These are phyloP conservation scores for Purshia tridentata DNA, from an alignment of 306 rosid genomes.

Conservation along the genomic window DNA sequence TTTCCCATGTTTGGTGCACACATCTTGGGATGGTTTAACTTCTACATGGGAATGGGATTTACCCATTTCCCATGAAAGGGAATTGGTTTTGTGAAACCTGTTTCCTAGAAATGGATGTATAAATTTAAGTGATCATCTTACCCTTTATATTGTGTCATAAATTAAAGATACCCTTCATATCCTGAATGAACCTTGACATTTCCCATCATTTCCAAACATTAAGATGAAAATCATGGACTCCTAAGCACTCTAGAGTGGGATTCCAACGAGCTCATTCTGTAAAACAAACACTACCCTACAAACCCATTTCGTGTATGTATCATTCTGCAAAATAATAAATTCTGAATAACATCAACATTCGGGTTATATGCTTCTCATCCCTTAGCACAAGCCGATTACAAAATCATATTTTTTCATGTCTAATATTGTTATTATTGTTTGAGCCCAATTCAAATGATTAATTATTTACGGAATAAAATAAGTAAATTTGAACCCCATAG, in stretches of 20 bases:
- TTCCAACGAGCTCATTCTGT: background rate
- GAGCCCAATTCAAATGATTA: background rate
- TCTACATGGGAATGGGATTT: background rate
- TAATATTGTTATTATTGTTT: background rate
- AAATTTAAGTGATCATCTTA: background rate
- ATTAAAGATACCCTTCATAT: background rate
- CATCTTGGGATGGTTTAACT: background rate
- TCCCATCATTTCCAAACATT: background rate
- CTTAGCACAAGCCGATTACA: background rate
- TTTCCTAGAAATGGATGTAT: background rate
- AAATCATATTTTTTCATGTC: background rate
- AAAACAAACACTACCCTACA: background rate
- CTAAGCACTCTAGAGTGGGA: background rate
- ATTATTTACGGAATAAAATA: no score
- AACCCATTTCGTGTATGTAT: background rate
- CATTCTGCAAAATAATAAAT: background rate
- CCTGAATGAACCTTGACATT: background rate
- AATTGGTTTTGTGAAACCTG: background rate
- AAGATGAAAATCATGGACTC: background rate
- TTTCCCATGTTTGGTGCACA: background rate
- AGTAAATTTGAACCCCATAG: no score
- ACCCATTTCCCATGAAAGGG: background rate
- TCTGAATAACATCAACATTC: background rate
- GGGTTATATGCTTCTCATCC: background rate
- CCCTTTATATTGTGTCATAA: background rate